A percentile compares a stretch with the other conserved stretches of the same genome.
These are phyloP conservation scores for Penicillium samsonianum DNA, from an alignment of 495 filamentous ascomycete species.

Conservation along the genomic window DNA sequence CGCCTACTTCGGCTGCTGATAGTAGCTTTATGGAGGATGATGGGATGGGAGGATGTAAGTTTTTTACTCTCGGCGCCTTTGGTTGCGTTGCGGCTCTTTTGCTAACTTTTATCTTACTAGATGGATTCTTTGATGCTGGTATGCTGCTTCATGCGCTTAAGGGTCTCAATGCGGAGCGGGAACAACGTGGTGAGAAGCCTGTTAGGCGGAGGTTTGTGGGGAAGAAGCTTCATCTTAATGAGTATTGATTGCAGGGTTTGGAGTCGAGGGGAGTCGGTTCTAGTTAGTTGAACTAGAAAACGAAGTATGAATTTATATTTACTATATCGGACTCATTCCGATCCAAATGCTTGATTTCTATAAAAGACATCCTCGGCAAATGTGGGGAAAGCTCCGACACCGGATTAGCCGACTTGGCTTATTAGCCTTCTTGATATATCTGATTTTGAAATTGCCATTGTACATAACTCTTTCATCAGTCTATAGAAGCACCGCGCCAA, in stretches of 20 bases:
- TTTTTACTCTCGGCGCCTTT: conserved; percentile 13
- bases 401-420: conserved; percentile 15
- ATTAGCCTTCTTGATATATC: conserved; percentile 5
- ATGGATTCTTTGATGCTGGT: conserved; percentile 95
- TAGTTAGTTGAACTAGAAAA: neutral
- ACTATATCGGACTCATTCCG: neutral
- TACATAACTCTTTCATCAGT: neutral
- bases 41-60: conserved; percentile 90
- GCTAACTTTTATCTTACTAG: conserved; percentile 47
- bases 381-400: conserved; percentile 9
- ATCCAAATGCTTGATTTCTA: neutral
- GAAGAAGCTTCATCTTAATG: conserved; percentile 74
- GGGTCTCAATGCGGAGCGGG: conserved; percentile 54
- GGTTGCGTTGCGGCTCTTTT: conserved; percentile 14
- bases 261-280: neutral
- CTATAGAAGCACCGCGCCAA: neutral
- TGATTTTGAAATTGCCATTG: neutral
- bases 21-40: conserved; percentile 78
- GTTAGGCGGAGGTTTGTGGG: conserved; percentile 66
- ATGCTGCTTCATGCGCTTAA: conserved; percentile 89
- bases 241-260: conserved; percentile 58
- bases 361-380: conserved; percentile 9
- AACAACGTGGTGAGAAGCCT: conserved; percentile 45
- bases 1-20: conserved; percentile 61
- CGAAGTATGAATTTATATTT: neutral